phyloP scores from a whole-genome alignment of 2,329 filamentous ascomycete genomes.

The Trichophyton rubrum region DNA sequence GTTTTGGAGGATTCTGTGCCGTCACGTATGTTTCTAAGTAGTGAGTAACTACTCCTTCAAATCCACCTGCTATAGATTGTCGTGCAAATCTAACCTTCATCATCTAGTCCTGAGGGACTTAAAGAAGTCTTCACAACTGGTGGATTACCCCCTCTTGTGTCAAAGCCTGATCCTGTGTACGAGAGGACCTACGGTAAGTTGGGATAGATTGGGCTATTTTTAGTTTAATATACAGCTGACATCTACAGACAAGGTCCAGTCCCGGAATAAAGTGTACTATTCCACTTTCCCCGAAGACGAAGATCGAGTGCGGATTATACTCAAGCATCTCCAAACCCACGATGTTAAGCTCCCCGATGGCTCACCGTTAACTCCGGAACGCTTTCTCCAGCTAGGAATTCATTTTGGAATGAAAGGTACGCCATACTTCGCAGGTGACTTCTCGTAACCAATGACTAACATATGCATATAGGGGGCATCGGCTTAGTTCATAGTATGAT shows the following conservation, averaged over 20 bases:
- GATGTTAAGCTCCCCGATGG: conserved; percentile 58
- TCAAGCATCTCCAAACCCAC: conserved; percentile 50
- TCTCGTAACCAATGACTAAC: not conserved
- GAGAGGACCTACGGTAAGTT: conserved; percentile 47
- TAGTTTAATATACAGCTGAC: not conserved
- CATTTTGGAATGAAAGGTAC: conserved; percentile 61
- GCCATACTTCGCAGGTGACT: conserved; percentile 6
- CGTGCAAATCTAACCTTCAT: not conserved
- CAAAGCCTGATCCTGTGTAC: conserved; percentile 63
- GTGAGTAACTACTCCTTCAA: conserved; percentile 23
- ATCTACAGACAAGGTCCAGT: conserved; percentile 45
- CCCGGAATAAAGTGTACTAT: conserved; percentile 71
- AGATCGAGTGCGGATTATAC: conserved; percentile 52
- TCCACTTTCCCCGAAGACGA: conserved; percentile 73
- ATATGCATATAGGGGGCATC: conserved; percentile 44
- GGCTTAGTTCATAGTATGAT: conserved; percentile 54
- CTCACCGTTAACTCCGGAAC: conserved; percentile 56
- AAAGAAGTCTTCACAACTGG: conserved; percentile 76
- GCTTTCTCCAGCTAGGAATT: conserved; percentile 68
- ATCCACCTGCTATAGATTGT: too few species aligned
- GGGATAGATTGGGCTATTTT: conserved; percentile 11
- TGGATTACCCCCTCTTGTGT: conserved; percentile 65
- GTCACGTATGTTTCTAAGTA: conserved; percentile 73
- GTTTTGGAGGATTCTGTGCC: conserved; percentile 78
- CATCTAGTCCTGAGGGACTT: conserved; percentile 53